These are phyloP conservation scores for Pleurotus citrinopileatus DNA, from an alignment of 768 basidiomycete species.

Conservation along the genomic window DNA sequence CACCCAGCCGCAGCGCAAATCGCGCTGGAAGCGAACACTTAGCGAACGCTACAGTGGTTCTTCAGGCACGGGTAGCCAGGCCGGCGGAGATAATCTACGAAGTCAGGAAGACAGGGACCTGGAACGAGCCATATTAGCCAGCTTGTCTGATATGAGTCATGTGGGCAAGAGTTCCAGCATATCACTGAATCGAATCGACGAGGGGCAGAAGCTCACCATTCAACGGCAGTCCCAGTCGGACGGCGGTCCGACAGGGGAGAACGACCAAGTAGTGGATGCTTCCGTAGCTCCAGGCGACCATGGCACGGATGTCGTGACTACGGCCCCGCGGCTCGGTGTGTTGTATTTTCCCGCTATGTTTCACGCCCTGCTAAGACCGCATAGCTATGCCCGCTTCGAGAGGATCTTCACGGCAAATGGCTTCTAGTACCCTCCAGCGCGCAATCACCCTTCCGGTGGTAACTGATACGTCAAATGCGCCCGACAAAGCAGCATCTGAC, in stretches of 20 bases:
- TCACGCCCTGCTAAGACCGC: background rate
- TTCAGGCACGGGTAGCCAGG: background rate
- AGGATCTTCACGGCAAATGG: background rate
- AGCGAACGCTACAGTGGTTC: background rate
- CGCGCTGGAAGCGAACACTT: constrained; percentile 19
- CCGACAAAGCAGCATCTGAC: constrained; percentile 13
- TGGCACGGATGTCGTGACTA: background rate
- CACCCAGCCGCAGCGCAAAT: constrained; percentile 23
- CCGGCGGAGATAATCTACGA: background rate
- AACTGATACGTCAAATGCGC: background rate
- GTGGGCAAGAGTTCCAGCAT: background rate
- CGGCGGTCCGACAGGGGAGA: background rate
- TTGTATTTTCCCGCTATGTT: background rate
- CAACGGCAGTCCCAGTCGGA: background rate
- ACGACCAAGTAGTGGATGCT: background rate
- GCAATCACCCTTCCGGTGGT: background rate
- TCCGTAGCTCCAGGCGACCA: background rate
- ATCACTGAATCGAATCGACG: background rate
- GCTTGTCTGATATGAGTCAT: constrained; percentile 26
- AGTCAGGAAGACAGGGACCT: constrained; percentile 39
- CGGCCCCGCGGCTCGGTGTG: background rate
- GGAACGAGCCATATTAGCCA: constrained; percentile 44
- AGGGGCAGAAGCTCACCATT: background rate
- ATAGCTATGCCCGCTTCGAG: background rate
- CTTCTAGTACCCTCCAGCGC: background rate